phyloP scores from a whole-genome alignment of 2,329 filamentous ascomycete genomes.

The Leptodontidium sp. region DNA sequence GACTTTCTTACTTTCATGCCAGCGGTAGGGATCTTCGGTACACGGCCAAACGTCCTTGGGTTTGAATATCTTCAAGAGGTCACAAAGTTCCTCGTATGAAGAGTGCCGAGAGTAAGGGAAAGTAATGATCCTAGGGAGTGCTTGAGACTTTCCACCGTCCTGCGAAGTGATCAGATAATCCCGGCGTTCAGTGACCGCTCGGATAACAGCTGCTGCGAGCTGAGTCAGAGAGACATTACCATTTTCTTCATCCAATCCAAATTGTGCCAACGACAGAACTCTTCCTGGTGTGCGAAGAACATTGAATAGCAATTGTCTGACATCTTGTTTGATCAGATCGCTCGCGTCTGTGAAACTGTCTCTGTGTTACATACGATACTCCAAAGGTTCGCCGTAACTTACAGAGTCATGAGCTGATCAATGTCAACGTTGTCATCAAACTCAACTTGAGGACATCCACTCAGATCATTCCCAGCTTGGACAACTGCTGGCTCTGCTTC shows the following conservation, averaged over 20 bases:
- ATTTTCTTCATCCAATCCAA: conserved; percentile 33
- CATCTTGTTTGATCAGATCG: conserved; percentile 48
- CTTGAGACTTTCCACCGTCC: background rate
- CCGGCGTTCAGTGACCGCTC: conserved; percentile 25
- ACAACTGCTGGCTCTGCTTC: conserved; percentile 79
- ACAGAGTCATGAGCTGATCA: conserved; percentile 61
- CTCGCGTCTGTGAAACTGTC: conserved; percentile 39
- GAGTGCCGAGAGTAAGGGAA: conserved; percentile 94
- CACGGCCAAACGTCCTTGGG: conserved; percentile 86
- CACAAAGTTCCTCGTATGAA: conserved; percentile 80
- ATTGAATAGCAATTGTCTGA: conserved; percentile 39
- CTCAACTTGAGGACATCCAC: conserved; percentile 72
- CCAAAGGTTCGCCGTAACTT: conserved; percentile 41
- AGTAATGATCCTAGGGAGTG: conserved; percentile 50
- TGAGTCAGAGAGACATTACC: conserved; percentile 37
- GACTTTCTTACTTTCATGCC: conserved; percentile 59
- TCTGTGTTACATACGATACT: conserved; percentile 17
- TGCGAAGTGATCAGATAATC: background rate
- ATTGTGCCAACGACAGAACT: conserved; percentile 40
- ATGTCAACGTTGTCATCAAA: conserved; percentile 59
- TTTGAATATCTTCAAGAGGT: conserved; percentile 71
- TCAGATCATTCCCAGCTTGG: conserved; percentile 79
- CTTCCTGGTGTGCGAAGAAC: conserved; percentile 37
- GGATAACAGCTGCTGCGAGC: conserved; percentile 40
- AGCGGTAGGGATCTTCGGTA: conserved; percentile 70